These are phyloP conservation scores for Solanum medicagineum DNA, from an alignment of 257 asterid species.

Conservation along the genomic window DNA sequence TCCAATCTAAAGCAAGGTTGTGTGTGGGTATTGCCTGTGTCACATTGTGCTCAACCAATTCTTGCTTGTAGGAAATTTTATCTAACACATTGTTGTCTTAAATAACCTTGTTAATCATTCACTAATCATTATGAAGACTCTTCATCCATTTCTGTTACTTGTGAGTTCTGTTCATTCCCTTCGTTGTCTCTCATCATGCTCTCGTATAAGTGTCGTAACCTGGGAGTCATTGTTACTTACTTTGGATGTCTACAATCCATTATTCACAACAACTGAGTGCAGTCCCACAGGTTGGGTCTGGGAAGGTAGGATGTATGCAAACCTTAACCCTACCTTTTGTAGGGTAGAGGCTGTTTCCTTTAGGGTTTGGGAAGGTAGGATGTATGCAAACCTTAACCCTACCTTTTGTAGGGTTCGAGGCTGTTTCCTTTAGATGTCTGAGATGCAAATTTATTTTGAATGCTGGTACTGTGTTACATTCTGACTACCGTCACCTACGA, in stretches of 20 bases:
- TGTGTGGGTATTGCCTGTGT: neutral
- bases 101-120: neutral
- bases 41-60: neutral
- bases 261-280: neutral
- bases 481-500: neutral
- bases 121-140: neutral
- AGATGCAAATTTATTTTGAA: neutral
- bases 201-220: neutral
- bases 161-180: neutral
- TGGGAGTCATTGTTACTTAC: neutral
- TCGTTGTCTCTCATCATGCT: neutral
- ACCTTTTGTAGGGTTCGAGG: neutral
- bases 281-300: neutral
- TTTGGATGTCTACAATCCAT: neutral
- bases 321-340: neutral
- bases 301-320: neutral
- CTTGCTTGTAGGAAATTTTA: neutral
- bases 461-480: neutral
- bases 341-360: neutral
- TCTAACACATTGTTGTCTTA: neutral
- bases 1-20: neutral
- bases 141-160: neutral
- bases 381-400: neutral
- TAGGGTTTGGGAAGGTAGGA: neutral
- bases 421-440: neutral